These are phyloP conservation scores for Penicillium sp. DNA, from an alignment of 2,329 filamentous ascomycete species.

Conservation along the genomic window DNA sequence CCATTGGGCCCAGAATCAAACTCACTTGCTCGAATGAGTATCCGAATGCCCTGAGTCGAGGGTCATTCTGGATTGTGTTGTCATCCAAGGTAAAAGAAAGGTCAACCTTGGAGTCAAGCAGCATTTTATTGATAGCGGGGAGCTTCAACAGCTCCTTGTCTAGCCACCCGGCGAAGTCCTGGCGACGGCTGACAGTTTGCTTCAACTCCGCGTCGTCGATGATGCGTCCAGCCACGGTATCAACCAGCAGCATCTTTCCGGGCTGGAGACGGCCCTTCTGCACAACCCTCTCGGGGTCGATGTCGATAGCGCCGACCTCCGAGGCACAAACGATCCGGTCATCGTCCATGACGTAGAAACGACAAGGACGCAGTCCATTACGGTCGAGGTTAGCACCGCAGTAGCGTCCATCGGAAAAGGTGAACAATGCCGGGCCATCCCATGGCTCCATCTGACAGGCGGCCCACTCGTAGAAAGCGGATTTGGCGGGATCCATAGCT, in stretches of 20 bases:
- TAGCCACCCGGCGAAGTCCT: slow-evolving; percentile 87
- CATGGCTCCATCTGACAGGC: slow-evolving; percentile 99
- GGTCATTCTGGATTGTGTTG: slow-evolving; percentile 76
- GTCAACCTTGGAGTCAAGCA: slow-evolving; percentile 59
- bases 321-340: slow-evolving; percentile 97
- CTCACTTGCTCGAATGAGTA: slow-evolving; percentile 96
- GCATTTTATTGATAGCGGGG: slow-evolving; percentile 68
- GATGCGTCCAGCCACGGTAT: slow-evolving; percentile 86
- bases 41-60: slow-evolving; percentile 80
- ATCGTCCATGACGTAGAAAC: slow-evolving; percentile 96
- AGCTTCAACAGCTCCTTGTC: slow-evolving; percentile 82
- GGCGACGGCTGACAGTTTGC: slow-evolving; percentile 78
- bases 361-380: slow-evolving; percentile 91
- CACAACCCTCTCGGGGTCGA: slow-evolving; percentile 86
- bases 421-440: slow-evolving; percentile 96
- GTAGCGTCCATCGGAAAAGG: slow-evolving; percentile 93
- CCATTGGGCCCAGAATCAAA: slow-evolving; percentile 90
- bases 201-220: slow-evolving; percentile 95
- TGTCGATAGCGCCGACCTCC: slow-evolving; percentile 88
- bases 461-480: slow-evolving; percentile 98
- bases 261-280: slow-evolving; percentile 94
- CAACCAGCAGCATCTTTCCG: slow-evolving; percentile 93
- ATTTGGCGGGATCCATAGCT: slow-evolving; percentile 90
- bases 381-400: slow-evolving; percentile 96
- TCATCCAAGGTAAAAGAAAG: slow-evolving; percentile 69